These are phyloP conservation scores for Russula abietina DNA, from an alignment of 768 basidiomycete genomes.

Conservation along the genomic window DNA sequence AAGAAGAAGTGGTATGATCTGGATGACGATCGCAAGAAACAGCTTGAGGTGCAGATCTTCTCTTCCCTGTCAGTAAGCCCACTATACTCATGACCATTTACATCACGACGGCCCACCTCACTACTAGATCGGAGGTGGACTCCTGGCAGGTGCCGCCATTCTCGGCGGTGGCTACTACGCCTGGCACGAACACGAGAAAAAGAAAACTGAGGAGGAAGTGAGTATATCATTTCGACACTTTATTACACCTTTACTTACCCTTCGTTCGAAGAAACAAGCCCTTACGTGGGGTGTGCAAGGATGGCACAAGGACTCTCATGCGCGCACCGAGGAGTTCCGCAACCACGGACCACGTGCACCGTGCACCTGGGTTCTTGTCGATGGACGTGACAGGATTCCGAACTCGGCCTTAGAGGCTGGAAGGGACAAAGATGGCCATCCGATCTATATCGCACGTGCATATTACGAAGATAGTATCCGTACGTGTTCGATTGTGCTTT, in stretches of 20 bases:
- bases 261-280: slow-evolving; percentile 41
- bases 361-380: slow-evolving; percentile 55
- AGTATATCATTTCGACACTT: not conserved
- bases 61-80: too few relatives aligned
- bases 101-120: too few relatives aligned
- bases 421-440: slow-evolving; percentile 47
- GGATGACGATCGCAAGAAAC: slow-evolving; percentile 51
- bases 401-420: slow-evolving; percentile 45
- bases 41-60: slow-evolving; percentile 48
- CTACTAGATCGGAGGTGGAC: slow-evolving; percentile 57
- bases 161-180: slow-evolving; percentile 47
- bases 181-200: slow-evolving; percentile 47
- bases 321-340: slow-evolving; percentile 45
- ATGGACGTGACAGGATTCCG: slow-evolving; percentile 53
- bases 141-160: slow-evolving; percentile 48
- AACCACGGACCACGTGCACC: slow-evolving; percentile 41
- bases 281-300: slow-evolving; percentile 43
- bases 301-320: slow-evolving; percentile 54
- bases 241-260: not conserved
- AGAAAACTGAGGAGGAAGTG: slow-evolving; percentile 54
- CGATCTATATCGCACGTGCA: slow-evolving; percentile 54
- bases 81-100: not conserved
- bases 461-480: slow-evolving; percentile 54
- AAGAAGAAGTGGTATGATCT: slow-evolving; percentile 53
- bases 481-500: slow-evolving; percentile 37